Conservation (phyloP, 139 green algal genomes). For the Limnomonas spitsbergensis region DNA sequence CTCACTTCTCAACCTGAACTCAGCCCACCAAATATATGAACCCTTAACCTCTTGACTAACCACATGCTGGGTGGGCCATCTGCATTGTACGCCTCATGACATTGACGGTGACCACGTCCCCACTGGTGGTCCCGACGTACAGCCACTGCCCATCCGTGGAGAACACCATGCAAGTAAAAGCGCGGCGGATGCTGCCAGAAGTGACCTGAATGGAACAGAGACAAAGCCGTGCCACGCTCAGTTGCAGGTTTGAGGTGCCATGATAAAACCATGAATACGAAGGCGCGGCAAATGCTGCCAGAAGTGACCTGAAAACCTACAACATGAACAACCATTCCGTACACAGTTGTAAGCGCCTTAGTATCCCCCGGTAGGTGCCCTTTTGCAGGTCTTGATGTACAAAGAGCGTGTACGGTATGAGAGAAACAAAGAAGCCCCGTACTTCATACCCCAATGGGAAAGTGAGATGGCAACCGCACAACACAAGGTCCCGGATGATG, state of each 20-base stretch:
- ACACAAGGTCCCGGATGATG: no score
- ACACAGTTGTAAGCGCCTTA: no score
- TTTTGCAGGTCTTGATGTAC: background rate
- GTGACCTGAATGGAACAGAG: conserved; percentile 30
- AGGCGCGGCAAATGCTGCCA: conserved; percentile 43
- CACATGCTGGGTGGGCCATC: conserved; percentile 28
- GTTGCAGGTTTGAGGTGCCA: no score
- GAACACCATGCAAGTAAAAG: conserved; percentile 46
- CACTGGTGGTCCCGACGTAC: conserved; percentile 48
- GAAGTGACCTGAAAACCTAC: conserved; percentile 41
- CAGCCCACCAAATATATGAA: no score
- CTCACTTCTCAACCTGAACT: no score
- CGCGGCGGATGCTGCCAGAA: conserved; percentile 41
- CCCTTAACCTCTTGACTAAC: conserved; percentile 2
- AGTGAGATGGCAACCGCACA: no score
- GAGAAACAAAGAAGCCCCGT: no score
- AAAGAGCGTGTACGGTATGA: no score
- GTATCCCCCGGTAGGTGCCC: background rate
- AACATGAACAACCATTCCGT: no score
- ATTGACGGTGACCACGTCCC: conserved; percentile 57
- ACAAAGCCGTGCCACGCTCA: background rate
- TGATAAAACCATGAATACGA: conserved; percentile 49
- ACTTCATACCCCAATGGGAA: no score
- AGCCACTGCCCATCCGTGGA: conserved; percentile 49
- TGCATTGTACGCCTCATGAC: conserved; percentile 48